Base-by-base conservation (phyloP, 2,329 filamentous ascomycete species). In the Myriosclerotinia curreyana region DNA sequence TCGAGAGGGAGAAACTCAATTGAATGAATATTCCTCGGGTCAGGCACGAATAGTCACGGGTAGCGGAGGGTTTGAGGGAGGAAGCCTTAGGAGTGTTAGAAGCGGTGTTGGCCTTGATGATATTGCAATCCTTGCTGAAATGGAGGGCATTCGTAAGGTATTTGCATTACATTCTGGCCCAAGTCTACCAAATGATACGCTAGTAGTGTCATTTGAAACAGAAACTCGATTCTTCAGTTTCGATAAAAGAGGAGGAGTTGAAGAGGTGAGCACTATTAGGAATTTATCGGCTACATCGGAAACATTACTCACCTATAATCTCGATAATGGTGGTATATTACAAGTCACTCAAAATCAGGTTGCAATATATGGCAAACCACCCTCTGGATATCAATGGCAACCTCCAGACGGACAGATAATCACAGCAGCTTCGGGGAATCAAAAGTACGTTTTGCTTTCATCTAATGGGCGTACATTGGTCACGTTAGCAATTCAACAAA, bases 91-190 rank as follows among this genome's bases (percentile, higher is more conserved):
- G 66, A 96, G 92, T 73, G 91, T 99, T 28, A 85, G 95, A 62
- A 98, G 94, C 74, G 96, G 95, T 58, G 93, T 99, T 59, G 93
- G 93, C 0, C 83, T 98, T 60, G 92, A 97, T 74, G 92, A 97
- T 64, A 78, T 93, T 20, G 94, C 92, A 25, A 82, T 94, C 6
- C 79, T 98, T 11, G 90, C 87, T 44, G 89, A 96, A 53, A 86
- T 98, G 77, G 81, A 86, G 40, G 84, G 88, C 73, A 86, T 91
- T 50, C 86, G 86, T 62, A 86, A 87, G 34, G 77, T 96, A 1
- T 96, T 92, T 79, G 82, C 87, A 4, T 75, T 96, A 17, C 80
- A 78, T 69, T 79, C 81, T 6, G 82, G 83, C 65, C 71, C 80
- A 61, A 76, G 77, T 0, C 77, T 79, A 46, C 75, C 75, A 20